Base-by-base conservation (phyloP, 495 filamentous ascomycete genomes). In the Aspergillus campestris region DNA sequence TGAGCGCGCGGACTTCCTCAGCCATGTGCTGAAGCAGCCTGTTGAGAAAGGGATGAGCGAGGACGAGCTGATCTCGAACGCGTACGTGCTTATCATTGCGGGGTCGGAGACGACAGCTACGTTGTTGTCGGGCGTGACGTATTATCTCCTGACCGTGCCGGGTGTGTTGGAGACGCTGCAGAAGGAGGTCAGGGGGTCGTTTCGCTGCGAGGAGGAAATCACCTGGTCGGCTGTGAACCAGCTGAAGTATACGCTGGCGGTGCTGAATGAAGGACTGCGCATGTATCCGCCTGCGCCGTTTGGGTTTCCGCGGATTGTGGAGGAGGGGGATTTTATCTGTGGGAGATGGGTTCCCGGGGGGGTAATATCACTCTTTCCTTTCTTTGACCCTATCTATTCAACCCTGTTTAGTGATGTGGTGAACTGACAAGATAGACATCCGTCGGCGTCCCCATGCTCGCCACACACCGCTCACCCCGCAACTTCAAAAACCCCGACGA, bases 101-200 rank as follows among this genome's bases (percentile, higher is more conserved):
- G 78, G 79, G 9, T 75, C 72, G 0, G 81, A 84, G 50, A 82
- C 82, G 1, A 80, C 79, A 3, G 79, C 80, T 1, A 82, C 80
- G 0, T 31, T 73, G 0, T 62, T 86, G 7, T 67, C 71, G 0
- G 77, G 71, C 0, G 68, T 71, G 0, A 69, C 70, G 0, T 84
- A 72, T 50, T 53, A 77, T 2, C 52, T 86, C 3, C 46, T 73
- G 1, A 73, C 47, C 5, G 67, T 78, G 49, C 74, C 68, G 0
- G 47, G 61, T 3, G 55, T 64, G 0, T 48, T 77, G 27, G 47
- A 55, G 6, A 75, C 68, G 47, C 56, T 83, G 8, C 58, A 61
- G 1, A 47, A 62, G 0, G 79, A 82, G 49, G 66, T 86, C 15
- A 60, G 74, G 1, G 46, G 51, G 1, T 35, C 58, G 0, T 83